phyloP scores from a whole-genome alignment of 805 yeast species.

The Candida lessepsii region DNA sequence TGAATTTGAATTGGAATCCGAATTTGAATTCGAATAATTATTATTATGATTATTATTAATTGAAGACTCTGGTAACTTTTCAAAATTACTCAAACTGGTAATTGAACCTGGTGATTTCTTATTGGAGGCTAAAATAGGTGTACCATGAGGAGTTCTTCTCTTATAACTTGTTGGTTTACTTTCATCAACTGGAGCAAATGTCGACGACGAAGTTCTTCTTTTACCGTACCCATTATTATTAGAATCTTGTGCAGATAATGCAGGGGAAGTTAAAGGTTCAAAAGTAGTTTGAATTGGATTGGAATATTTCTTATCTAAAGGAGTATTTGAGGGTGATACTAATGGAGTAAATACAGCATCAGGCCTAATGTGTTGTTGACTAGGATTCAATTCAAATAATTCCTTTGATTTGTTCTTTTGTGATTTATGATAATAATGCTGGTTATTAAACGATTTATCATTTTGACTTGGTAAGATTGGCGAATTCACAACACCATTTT shows the following conservation, averaged over 20 bases:
- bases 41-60: slow-evolving; percentile 3
- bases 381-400: slow-evolving; percentile 14
- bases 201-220: slow-evolving; percentile 34
- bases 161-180: slow-evolving; percentile 24
- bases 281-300: slow-evolving; percentile 30
- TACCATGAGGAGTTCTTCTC: slow-evolving; percentile 44
- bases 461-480: slow-evolving; percentile 44
- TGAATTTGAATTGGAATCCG: slow-evolving; percentile 6
- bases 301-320: slow-evolving; percentile 41
- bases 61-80: slow-evolving; percentile 28
- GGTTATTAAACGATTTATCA: slow-evolving; percentile 40
- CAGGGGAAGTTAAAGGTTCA: slow-evolving; percentile 67
- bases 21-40: slow-evolving; percentile 2
- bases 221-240: slow-evolving; percentile 10
- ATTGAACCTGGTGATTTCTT: slow-evolving; percentile 11
- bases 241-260: slow-evolving; percentile 47
- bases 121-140: slow-evolving; percentile 29
- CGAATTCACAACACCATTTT: slow-evolving; percentile 21
- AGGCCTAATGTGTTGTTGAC: slow-evolving; percentile 43
- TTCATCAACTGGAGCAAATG: slow-evolving; percentile 31
- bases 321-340: slow-evolving; percentile 74
- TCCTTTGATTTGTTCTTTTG: slow-evolving; percentile 19
- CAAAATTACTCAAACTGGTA: slow-evolving; percentile 17
- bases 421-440: slow-evolving; percentile 37
- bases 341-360: slow-evolving; percentile 72